Base-by-base conservation (phyloP, 2,329 filamentous ascomycete species). In the Fusarium sp. region DNA sequence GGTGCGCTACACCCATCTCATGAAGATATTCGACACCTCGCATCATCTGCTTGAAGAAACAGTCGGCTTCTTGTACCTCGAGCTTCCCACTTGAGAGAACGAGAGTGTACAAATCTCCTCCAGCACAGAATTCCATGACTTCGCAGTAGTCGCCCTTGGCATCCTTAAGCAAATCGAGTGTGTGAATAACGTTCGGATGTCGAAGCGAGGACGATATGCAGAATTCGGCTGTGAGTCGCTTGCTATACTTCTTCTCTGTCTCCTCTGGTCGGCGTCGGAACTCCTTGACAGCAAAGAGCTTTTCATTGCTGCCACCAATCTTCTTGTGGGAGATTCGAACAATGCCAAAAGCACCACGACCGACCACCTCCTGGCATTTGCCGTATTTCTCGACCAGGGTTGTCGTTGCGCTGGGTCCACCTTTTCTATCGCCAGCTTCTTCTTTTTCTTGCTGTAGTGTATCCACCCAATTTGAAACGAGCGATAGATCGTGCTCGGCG, bases 11-110 rank as follows among this genome's bases (percentile, higher is more conserved):
- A 64, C 96, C 96, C 96, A 98, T 99, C 81, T 98, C 96, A 83
- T 99, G 96, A 86, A 99, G 95, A 82, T 99, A 99, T 83, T 98
- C 96, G 59, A 99, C 96, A 71, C 96, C 96, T 64, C 96, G 94
- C 96, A 99, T 98, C 83, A 98, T 91, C 83, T 99, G 96, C 85
- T 98, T 97, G 88, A 99, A 99, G 82, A 96, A 97, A 84, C 96
- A 99, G 82, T 99, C 96, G 68, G 96, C 96, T 83, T 99, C 96
- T 69, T 91, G 87, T 35, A 97, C 94, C 81, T 96, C 95, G 25
- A 99, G 91, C 83, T 97, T 97, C 67, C 94, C 94, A 42, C 95
- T 94, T 11, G 96, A 91, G 35, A 98, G 90, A 25, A 99, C 93
- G 9, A 99, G 88, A 0, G 95, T 98, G 83, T 98, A 98, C 30